These are phyloP conservation scores for Aspergillus pseudotamarii DNA, from an alignment of 2,329 filamentous ascomycete species.

Conservation along the genomic window DNA sequence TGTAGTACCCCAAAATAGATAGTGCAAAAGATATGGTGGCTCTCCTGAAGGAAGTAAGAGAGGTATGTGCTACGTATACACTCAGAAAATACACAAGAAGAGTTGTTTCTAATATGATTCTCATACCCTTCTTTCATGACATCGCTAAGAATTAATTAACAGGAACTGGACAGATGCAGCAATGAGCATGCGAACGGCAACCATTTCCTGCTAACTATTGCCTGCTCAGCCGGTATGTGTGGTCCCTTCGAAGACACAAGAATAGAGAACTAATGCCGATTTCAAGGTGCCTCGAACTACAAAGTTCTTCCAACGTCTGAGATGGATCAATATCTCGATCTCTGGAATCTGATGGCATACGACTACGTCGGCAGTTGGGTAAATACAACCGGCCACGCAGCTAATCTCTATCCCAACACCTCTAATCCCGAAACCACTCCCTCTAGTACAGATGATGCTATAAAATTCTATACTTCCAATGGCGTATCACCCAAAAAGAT, in stretches of 20 bases:
- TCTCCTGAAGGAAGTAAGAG: conserved; percentile 35
- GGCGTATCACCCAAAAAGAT: conserved; percentile 73
- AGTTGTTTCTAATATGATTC: too few relatives aligned
- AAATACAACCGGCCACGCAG: conserved; percentile 69
- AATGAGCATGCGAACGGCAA: conserved; percentile 29
- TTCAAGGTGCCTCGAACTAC: conserved; percentile 47
- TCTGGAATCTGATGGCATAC: conserved; percentile 74
- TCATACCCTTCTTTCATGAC: too few relatives aligned
- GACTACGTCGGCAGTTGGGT: conserved; percentile 87
- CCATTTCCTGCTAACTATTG: conserved; percentile 51
- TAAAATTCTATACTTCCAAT: conserved; percentile 68
- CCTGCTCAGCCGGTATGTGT: conserved; percentile 46
- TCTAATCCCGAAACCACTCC: conserved; percentile 68
- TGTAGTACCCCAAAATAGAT: conserved; percentile 35
- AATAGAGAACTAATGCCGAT: conserved; percentile 2
- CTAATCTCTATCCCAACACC: conserved; percentile 70
- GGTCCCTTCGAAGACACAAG: not conserved
- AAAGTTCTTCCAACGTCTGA: conserved; percentile 44
- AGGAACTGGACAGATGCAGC: conserved; percentile 48
- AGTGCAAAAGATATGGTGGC: conserved; percentile 40
- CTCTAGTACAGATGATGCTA: conserved; percentile 72
- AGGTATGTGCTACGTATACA: conserved; percentile 24
- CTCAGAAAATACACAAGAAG: too few relatives aligned
- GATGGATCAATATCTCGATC: conserved; percentile 54
- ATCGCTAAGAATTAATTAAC: not conserved